Percentiles rank a stretch among this genome's conserved stretches.
These are phyloP conservation scores for Rhizopus sp. DNA, from an alignment of 371 early-diverging fungal species.

Conservation along the genomic window DNA sequence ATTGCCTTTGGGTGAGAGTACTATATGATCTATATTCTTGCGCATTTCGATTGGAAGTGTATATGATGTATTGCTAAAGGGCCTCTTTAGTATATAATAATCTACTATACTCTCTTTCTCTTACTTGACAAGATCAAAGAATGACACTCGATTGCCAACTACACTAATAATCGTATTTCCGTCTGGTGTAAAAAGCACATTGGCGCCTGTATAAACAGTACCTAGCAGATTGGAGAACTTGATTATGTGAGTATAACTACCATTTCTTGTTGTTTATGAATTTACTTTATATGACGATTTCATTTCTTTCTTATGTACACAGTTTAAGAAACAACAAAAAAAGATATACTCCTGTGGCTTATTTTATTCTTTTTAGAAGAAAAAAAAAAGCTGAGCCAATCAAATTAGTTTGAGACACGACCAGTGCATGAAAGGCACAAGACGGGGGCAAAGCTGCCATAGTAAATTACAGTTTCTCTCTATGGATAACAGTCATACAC, in stretches of 20 bases:
- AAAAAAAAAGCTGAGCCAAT: neutral
- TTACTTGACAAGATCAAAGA: conserved; percentile 94
- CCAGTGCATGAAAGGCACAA: no score
- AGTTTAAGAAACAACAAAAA: conserved; percentile 1
- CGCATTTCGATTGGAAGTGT: conserved; percentile 94
- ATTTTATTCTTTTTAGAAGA: neutral
- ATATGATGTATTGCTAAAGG: conserved; percentile 78
- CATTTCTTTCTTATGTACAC: conserved; percentile 12
- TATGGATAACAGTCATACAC: no score
- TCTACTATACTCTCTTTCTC: conserved; percentile 4
- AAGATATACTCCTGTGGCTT: neutral
- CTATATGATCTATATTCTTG: conserved; percentile 86
- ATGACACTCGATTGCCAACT: conserved; percentile 94
- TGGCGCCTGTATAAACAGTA: conserved; percentile 94
- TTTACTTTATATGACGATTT: conserved; percentile 32
- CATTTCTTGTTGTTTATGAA: neutral
- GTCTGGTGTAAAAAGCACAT: conserved; percentile 93
- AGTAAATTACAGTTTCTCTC: no score
- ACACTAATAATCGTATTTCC: conserved; percentile 93
- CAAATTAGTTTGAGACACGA: neutral
- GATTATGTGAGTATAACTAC: neutral
- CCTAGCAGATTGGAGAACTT: conserved; percentile 94
- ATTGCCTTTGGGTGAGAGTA: conserved; percentile 87
- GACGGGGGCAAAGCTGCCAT: no score
- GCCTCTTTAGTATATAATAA: neutral